Conservation (phyloP, 2,329 filamentous ascomycete species). For the Colletotrichum sidae region DNA sequence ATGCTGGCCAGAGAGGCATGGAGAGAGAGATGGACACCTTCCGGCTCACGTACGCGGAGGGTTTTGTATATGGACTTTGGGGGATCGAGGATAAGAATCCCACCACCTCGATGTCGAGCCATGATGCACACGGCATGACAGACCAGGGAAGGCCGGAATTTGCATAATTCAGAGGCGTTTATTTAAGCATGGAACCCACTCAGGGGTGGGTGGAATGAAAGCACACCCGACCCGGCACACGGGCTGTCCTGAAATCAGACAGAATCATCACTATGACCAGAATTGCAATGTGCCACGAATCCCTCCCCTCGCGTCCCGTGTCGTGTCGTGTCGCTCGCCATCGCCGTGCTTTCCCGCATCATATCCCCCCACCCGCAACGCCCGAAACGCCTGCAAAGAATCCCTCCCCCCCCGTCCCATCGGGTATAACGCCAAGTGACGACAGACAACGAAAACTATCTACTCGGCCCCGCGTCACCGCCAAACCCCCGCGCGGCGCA, state of each 20-base stretch:
- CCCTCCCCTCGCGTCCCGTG: no score
- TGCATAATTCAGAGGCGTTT: slow-evolving; percentile 36
- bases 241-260: slow-evolving; percentile 31
- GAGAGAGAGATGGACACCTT: background rate
- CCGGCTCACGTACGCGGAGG: slow-evolving; percentile 2
- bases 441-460: background rate
- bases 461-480: slow-evolving; percentile 60
- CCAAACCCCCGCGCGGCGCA: slow-evolving; percentile 87
- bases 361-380: no score
- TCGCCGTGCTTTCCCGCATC: no score
- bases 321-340: no score
- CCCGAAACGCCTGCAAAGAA: background rate
- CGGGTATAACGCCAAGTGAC: slow-evolving; percentile 30
- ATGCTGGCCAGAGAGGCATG: background rate
- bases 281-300: background rate
- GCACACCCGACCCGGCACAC: slow-evolving; percentile 6
- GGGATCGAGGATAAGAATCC: slow-evolving; percentile 9
- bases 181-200: slow-evolving; percentile 22
- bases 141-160: slow-evolving; percentile 28
- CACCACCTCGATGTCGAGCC: background rate
- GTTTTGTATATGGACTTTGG: slow-evolving; percentile 21
- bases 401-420: slow-evolving; percentile 17
- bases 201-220: slow-evolving; percentile 9
- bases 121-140: slow-evolving; percentile 13
- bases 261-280: slow-evolving; percentile 24